A percentile compares a stretch with the other conserved stretches of the same genome.
phyloP scores from a whole-genome alignment of 2,329 filamentous ascomycete genomes.

The Capronia americana region DNA sequence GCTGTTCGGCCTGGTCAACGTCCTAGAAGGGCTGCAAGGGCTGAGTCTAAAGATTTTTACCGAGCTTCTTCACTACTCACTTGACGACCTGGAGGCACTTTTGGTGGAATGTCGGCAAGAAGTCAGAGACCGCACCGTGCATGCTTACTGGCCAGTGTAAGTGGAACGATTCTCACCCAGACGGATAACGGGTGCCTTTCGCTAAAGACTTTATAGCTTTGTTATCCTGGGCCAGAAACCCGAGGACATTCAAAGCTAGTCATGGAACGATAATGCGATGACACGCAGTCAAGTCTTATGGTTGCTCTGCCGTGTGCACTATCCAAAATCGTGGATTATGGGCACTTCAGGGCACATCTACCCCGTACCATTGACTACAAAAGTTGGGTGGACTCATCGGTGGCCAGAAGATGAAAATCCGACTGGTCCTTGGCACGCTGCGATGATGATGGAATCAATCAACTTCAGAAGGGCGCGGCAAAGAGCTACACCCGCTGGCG shows the following conservation, averaged over 20 bases:
- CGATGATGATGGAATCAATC: neutral
- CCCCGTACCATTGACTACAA: neutral
- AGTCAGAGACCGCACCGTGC: constrained; percentile 20
- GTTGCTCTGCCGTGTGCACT: neutral
- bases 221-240: constrained; percentile 13
- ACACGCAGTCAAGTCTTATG: neutral
- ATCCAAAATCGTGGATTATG: neutral
- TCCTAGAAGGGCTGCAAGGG: constrained; percentile 30
- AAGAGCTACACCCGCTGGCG: neutral
- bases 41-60: constrained; percentile 37
- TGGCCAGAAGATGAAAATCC: neutral
- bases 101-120: constrained; percentile 34
- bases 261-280: neutral
- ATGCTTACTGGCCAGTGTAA: constrained; percentile 28
- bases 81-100: constrained; percentile 38
- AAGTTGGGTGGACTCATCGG: neutral
- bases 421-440: neutral
- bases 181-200: neutral
- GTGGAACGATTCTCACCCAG: neutral
- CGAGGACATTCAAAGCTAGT: neutral
- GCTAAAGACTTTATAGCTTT: constrained; percentile 8
- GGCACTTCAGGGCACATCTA: neutral
- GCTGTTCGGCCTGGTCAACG: constrained; percentile 22
- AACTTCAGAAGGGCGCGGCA: neutral
- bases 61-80: constrained; percentile 40